Percentiles rank a stretch among this genome's conserved stretches.
Evolutionary conservation across 2,329 filamentous ascomycete genomes (phyloP).

Genomic region (Torrubiella hemipterigena): DNA sequence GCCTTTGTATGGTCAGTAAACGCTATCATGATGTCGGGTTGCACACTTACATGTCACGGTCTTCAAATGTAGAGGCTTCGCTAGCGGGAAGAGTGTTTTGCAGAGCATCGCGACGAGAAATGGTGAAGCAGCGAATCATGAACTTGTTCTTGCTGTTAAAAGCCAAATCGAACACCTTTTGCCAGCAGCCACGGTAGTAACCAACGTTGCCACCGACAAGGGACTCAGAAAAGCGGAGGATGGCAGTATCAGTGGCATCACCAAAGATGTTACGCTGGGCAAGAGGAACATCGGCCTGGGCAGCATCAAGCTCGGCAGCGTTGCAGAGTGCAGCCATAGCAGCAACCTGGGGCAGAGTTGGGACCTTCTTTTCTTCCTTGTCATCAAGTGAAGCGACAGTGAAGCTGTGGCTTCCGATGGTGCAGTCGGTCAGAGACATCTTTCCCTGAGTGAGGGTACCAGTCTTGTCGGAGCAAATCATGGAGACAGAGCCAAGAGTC

Average conservation of each 20-base stretch:
- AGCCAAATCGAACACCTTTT: conserved; percentile 52
- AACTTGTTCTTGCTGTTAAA: conserved; percentile 83
- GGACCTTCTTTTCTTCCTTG: neutral
- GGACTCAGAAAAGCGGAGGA: conserved; percentile 58
- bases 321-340: conserved; percentile 59
- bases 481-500: conserved; percentile 59
- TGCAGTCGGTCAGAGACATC: conserved; percentile 61
- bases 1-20: conserved; percentile 16
- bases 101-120: conserved; percentile 21
- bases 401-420: conserved; percentile 39
- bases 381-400: conserved; percentile 35
- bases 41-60: conserved; percentile 22
- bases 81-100: conserved; percentile 23
- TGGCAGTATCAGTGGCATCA: conserved; percentile 65
- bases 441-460: conserved; percentile 59
- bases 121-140: conserved; percentile 53
- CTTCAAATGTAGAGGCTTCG: conserved; percentile 21
- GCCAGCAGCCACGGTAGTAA: conserved; percentile 50
- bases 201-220: conserved; percentile 40
- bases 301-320: conserved; percentile 60
- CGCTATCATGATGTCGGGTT: neutral
- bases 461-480: conserved; percentile 69
- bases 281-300: conserved; percentile 46
- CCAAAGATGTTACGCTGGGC: conserved; percentile 54
- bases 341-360: conserved; percentile 35